Evolutionary conservation across 768 basidiomycete genomes (phyloP), one percentile per base, ranked within the genome.

Genomic region (Psilocybe cubensis): DNA sequence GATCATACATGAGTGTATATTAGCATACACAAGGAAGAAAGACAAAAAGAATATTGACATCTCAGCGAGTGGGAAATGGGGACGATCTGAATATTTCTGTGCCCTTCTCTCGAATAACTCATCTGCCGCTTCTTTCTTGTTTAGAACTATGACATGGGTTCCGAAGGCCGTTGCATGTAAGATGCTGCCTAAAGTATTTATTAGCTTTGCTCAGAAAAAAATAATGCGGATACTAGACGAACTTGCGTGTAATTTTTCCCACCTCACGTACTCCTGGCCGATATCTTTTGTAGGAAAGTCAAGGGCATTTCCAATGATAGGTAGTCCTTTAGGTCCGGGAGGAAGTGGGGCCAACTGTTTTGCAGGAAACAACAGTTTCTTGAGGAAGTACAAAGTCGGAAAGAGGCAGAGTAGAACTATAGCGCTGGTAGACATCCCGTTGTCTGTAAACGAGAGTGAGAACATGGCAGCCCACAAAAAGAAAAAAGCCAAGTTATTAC

Each of bases 251-350:
- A 31, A 18, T 27, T 50, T 43, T 12, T 21, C 47, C 47, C 53
- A 54, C 17, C 38, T 28, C 9, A 20, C 31, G 18, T 54, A 54
- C 5, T 21, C 38, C 17, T 54, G 38, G 31, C 8, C 33, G 3
- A 28, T 28, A 12, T 58, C 27, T 17, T 29, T 40, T 14, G 35
- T 44, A 21, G 62, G 62, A 41, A 66, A 51, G 27, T 66, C 62
- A 11, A 66, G 33, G 2, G 52, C 49, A 47, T 66, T 66, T 14
- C 62, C 71, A 48, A 74, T 67, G 11, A 72, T 17, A 17, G 75
- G 55, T 21, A 40, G 55, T n/a, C 68, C 54, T 38, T 70, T 66
- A 14, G 69, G 60, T 24, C 66, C 70, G 3, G 64, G 68, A 9
- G 60, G 56, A 46, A 63, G 54, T 25, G 54, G 63, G 2, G 11